Percentiles rank a stretch among this genome's conserved stretches.
phyloP scores from a whole-genome alignment of 2,329 filamentous ascomycete species.

The Talaromyces sp. region DNA sequence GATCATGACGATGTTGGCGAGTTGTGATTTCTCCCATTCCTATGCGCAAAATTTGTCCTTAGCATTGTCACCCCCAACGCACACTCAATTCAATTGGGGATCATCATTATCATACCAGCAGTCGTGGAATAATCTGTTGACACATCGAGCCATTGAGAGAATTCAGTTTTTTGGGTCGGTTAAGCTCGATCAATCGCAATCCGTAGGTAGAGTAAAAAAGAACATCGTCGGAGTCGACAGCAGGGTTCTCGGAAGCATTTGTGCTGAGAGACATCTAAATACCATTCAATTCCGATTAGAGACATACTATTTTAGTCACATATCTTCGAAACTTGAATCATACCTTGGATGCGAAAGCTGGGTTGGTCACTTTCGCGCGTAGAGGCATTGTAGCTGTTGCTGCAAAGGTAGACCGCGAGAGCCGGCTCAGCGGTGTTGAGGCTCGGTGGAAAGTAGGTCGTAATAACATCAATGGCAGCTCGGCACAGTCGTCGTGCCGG shows the following conservation, averaged over 20 bases:
- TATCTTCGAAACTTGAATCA: not conserved
- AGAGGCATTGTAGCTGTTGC: conserved; percentile 63
- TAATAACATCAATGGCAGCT: conserved; percentile 39
- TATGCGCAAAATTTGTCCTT: conserved; percentile 21
- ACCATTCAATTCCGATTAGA: not conserved
- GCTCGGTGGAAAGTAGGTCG: conserved; percentile 36
- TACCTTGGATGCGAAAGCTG: conserved; percentile 53
- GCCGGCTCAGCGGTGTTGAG: conserved; percentile 43
- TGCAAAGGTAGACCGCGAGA: conserved; percentile 33
- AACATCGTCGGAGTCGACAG: conserved; percentile 81
- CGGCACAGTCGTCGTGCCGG: conserved; percentile 12
- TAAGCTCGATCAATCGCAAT: conserved; percentile 86
- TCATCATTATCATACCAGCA: conserved; percentile 49
- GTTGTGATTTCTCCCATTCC: conserved; percentile 91
- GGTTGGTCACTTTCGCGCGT: conserved; percentile 65
- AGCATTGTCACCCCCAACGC: not conserved
- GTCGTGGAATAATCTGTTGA: conserved; percentile 81
- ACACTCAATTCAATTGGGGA: not conserved
- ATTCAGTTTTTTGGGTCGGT: conserved; percentile 87
- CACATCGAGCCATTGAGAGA: conserved; percentile 92
- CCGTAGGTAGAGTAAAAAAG: conserved; percentile 86
- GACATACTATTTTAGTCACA: not conserved
- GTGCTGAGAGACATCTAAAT: conserved; percentile 40
- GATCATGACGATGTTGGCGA: conserved; percentile 88
- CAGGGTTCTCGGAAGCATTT: conserved; percentile 22